Evolutionary conservation across 805 yeast species (phyloP), one percentile per base, ranked within the genome.

Genomic region (Candida tallmaniae): DNA sequence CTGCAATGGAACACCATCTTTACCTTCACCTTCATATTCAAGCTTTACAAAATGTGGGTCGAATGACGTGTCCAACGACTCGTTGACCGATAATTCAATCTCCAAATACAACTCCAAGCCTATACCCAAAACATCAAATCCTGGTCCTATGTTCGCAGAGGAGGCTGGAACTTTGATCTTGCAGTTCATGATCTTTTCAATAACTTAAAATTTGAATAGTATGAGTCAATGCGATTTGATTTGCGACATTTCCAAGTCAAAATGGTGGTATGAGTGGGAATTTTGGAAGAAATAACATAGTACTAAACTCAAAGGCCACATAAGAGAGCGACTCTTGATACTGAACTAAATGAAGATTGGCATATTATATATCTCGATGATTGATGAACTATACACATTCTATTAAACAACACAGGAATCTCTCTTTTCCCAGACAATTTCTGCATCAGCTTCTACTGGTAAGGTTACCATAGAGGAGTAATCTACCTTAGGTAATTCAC

Each of bases 141-240:
- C 98, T 7, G 98, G 98, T 6, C 98, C 98, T 34, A 93, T 90
- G 52, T 93, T 93, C 51, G 98, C 98, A 32, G 95, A 84, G 4
- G 97, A 89, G 5, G 97, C 96, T 4, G 98, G 98, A 12, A 90
- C 93, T 35, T 75, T 77, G 47, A 86, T 74, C 18, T 5, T 31
- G 15, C 5, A 29, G 8, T 6, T 7, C 31, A 28, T 28, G 30
- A 27, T 25, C 7, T 22, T n/a, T n/a, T n/a, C n/a, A n/a, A n/a
- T n/a, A n/a, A n/a, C n/a, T n/a, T n/a, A 20, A 20, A 20, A 10
- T 20, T 20, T 10, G 23, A 20, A 7, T 8, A 24, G 6, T n/a
- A 8, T 24, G 27, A 24, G 27, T 24, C 27, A 24, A 6, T 14
- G 27, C 27, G 27, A 20, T 7, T 7, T 20, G 23, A 20, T n/a